Evolutionary conservation across 139 green algal species (phyloP).

Genomic region (Ulvella scutata): DNA sequence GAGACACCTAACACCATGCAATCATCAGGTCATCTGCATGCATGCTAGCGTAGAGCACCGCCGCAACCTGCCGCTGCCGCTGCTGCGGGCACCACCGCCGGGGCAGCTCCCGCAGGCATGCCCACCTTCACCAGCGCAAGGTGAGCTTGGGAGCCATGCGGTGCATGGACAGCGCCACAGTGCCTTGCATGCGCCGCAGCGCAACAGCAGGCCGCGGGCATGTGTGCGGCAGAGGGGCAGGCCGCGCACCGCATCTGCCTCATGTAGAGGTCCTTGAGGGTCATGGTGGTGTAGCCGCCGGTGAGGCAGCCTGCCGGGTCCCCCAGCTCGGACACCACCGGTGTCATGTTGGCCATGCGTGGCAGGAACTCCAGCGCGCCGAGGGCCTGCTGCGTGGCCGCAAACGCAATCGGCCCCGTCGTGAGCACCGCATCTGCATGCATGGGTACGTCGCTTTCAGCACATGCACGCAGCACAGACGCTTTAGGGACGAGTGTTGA

Average conservation of each 20-base stretch:
- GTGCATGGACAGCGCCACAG: background rate
- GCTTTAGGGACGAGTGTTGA: too few relatives aligned
- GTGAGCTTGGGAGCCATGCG: background rate
- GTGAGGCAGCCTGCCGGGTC: background rate
- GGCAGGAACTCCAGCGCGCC: slow-evolving; percentile 2
- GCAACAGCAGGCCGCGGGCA: too few relatives aligned
- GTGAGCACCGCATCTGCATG: background rate
- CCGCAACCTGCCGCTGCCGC: background rate
- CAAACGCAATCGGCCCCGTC: background rate
- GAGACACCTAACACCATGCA: background rate
- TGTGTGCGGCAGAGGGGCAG: too few relatives aligned
- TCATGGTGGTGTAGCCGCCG: background rate
- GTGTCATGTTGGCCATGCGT: background rate
- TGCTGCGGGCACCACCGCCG: background rate
- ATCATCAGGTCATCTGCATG: background rate
- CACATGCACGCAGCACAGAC: too few relatives aligned
- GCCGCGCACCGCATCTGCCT: background rate
- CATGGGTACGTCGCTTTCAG: too few relatives aligned
- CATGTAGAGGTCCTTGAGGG: background rate
- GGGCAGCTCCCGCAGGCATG: background rate
- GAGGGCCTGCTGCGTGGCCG: background rate
- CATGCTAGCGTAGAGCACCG: background rate
- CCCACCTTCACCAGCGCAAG: background rate
- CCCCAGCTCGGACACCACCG: background rate
- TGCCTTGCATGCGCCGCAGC: background rate